A percentile compares a stretch with the other conserved stretches of the same genome.
These are phyloP conservation scores for Beauveria rudraprayagi DNA, from an alignment of 2,329 filamentous ascomycete species.

Conservation along the genomic window DNA sequence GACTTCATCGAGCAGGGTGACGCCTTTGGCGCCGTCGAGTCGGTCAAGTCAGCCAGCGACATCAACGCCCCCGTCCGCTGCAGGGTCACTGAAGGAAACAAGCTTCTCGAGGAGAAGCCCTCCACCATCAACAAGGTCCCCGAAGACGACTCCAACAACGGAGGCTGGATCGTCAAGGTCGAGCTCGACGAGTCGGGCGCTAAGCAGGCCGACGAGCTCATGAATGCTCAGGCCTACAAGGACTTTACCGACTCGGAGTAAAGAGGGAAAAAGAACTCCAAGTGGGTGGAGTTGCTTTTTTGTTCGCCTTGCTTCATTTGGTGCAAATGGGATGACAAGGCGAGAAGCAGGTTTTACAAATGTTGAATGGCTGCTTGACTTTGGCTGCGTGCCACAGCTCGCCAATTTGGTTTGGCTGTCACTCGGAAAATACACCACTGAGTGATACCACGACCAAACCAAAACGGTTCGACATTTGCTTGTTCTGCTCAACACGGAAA, in stretches of 20 bases:
- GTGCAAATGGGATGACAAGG: not conserved
- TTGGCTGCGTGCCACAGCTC: not conserved
- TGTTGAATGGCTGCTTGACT: not conserved
- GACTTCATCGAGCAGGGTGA: constrained; percentile 68
- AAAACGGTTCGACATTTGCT: constrained; percentile 1
- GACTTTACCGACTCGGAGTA: constrained; percentile 50
- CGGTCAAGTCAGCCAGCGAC: constrained; percentile 96
- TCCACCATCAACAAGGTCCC: constrained; percentile 81
- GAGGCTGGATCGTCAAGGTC: constrained; percentile 91
- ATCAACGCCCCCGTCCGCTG: constrained; percentile 85
- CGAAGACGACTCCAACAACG: constrained; percentile 64
- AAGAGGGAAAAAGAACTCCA: not conserved
- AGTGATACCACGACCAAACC: not conserved
- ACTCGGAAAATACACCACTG: not conserved
- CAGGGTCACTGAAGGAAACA: constrained; percentile 67
- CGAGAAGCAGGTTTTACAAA: not conserved
- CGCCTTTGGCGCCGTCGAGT: constrained; percentile 89
- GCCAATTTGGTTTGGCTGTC: not conserved
- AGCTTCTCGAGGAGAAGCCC: constrained; percentile 72
- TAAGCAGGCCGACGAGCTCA: constrained; percentile 64
- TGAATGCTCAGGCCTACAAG: constrained; percentile 73
- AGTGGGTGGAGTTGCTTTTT: not conserved
- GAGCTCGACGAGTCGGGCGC: constrained; percentile 58
- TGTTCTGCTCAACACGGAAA: constrained; percentile 12
- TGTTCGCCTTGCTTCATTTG: not conserved